These are phyloP conservation scores for Coccomyxa sp. DNA, from an alignment of 139 green algal genomes.

Conservation along the genomic window DNA sequence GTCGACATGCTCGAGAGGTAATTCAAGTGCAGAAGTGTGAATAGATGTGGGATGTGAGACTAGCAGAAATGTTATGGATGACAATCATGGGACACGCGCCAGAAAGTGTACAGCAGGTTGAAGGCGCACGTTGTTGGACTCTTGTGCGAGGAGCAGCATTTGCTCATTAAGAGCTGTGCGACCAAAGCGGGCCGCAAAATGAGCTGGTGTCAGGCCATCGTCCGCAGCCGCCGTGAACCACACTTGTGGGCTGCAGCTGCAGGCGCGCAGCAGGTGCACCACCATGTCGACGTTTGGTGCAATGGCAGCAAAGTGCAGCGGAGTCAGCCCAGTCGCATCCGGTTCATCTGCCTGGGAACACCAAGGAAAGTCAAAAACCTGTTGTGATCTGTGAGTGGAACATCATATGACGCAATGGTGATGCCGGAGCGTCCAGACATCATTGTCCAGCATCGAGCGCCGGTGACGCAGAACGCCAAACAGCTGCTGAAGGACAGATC, in stretches of 20 bases:
- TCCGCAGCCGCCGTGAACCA: constrained; percentile 4
- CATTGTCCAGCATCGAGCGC: not conserved
- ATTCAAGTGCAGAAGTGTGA: not conserved
- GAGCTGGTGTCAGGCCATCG: constrained; percentile 11
- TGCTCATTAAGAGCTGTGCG: not conserved
- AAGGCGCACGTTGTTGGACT: not conserved
- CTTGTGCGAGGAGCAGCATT: not conserved
- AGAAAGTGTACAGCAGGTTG: not conserved
- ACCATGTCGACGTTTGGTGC: constrained; percentile 6
- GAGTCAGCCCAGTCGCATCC: constrained; percentile 21
- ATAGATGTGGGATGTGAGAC: not conserved
- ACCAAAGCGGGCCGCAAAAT: constrained; percentile 9
- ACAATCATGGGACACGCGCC: not conserved
- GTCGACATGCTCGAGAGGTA: not conserved
- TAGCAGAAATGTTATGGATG: not conserved
- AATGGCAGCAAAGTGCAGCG: constrained; percentile 34
- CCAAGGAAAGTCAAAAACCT: not conserved
- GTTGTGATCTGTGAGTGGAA: no score
- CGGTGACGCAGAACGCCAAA: no score
- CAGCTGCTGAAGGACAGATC: no score
- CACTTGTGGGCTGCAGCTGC: not conserved
- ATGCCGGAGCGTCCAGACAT: constrained; percentile 14
- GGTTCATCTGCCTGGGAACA: not conserved
- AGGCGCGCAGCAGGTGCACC: constrained; percentile 10
- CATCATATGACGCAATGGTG: not conserved